Conservation (phyloP, 495 filamentous ascomycete species). For the Neurospora cerealis region DNA sequence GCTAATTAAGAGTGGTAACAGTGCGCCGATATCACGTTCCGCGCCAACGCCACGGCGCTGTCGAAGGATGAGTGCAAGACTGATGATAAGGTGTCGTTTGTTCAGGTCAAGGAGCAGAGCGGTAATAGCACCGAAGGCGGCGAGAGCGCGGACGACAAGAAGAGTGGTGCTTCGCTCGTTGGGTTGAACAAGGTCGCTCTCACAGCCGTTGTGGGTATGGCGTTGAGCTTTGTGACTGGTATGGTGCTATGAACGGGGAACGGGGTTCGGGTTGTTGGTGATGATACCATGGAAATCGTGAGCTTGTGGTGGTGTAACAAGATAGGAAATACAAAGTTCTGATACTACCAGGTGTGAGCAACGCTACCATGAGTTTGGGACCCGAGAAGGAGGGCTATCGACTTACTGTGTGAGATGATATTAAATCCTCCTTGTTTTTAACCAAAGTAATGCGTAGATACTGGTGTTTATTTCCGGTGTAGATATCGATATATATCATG, state of each 20-base stretch:
- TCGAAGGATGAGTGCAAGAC: conserved; percentile 38
- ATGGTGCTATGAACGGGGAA: conserved; percentile 11
- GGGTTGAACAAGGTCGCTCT: conserved; percentile 26
- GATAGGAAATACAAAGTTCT: not conserved
- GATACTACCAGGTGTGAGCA: not conserved
- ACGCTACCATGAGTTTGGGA: not conserved
- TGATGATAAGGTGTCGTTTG: conserved; percentile 24
- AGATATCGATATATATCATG: not conserved
- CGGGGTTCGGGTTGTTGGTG: not conserved
- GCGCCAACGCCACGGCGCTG: conserved; percentile 29
- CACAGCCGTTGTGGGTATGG: conserved; percentile 43
- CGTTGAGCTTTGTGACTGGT: conserved; percentile 38
- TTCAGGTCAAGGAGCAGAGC: conserved; percentile 8
- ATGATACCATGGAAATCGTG: not conserved
- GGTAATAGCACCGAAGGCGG: not conserved
- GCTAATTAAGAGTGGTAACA: conserved; percentile 13
- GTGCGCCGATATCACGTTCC: conserved; percentile 57
- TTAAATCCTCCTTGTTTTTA: not conserved
- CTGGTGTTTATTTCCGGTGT: not conserved
- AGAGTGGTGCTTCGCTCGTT: conserved; percentile 3
- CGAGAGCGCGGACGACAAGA: not conserved
- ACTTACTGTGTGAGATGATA: not conserved
- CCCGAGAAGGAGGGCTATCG: not conserved
- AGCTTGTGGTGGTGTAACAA: not conserved
- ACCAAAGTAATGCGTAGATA: not conserved